These are phyloP conservation scores for Schizosaccharomyces japonicus DNA, from an alignment of 805 yeast species.

Conservation along the genomic window DNA sequence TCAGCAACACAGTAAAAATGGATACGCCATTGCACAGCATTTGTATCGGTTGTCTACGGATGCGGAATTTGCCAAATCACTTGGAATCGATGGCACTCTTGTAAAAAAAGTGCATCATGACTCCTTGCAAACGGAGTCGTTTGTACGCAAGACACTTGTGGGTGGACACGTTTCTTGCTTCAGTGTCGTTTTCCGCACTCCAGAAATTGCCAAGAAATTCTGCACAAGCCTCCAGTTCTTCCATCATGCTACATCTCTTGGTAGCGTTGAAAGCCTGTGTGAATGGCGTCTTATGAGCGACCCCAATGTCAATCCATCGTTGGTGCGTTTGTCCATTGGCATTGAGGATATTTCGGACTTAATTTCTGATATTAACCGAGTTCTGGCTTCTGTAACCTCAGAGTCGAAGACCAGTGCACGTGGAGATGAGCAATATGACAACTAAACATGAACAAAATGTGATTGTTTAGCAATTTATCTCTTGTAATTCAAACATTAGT, in stretches of 20 bases:
- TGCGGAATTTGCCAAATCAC: not conserved
- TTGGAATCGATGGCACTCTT: slow-evolving; percentile 5
- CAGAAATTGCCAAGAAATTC: slow-evolving; percentile 33
- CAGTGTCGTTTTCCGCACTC: slow-evolving; percentile 29
- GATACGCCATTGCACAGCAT: slow-evolving; percentile 34
- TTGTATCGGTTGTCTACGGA: slow-evolving; percentile 19
- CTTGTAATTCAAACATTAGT: too few relatives aligned
- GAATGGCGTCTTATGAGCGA: slow-evolving; percentile 78
- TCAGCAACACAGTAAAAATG: slow-evolving; percentile 37
- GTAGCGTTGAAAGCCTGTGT: slow-evolving; percentile 73
- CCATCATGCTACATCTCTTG: slow-evolving; percentile 80
- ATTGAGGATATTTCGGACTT: slow-evolving; percentile 56
- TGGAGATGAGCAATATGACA: too few relatives aligned
- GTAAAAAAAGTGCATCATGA: slow-evolving; percentile 41
- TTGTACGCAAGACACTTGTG: slow-evolving; percentile 39
- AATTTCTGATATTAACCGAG: slow-evolving; percentile 46
- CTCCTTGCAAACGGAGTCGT: slow-evolving; percentile 48
- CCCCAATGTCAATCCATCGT: slow-evolving; percentile 26
- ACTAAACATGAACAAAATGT: too few relatives aligned
- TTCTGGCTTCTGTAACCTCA: slow-evolving; percentile 17
- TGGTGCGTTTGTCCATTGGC: slow-evolving; percentile 61
- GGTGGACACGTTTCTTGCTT: slow-evolving; percentile 51
- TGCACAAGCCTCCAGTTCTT: slow-evolving; percentile 47
- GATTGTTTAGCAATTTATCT: too few relatives aligned
- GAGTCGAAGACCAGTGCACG: too few relatives aligned